Evolutionary conservation across 2,329 filamentous ascomycete genomes (phyloP).

Genomic region (Colletotrichum spaethianum): DNA sequence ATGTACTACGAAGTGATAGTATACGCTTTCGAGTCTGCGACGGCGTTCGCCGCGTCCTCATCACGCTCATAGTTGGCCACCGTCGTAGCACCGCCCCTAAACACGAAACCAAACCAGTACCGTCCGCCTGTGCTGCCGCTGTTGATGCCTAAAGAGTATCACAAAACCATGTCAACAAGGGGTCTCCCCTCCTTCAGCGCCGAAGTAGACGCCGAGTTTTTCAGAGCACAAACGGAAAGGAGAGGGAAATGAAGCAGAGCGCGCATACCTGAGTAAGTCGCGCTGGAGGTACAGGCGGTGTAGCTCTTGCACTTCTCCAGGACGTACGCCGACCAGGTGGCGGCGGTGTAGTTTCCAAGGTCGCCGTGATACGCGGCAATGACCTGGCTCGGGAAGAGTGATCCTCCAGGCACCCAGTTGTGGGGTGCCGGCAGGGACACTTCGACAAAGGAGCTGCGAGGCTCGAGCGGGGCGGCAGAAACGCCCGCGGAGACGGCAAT

Average conservation of each 20-base stretch:
- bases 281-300: not conserved
- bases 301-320: slow-evolving; percentile 5
- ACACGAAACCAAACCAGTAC: slow-evolving; percentile 2
- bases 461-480: not conserved
- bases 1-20: not conserved
- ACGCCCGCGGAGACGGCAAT: not conserved
- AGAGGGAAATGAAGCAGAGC: not conserved
- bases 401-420: not conserved
- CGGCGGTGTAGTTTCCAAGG: not conserved
- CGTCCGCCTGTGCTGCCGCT: slow-evolving; percentile 2
- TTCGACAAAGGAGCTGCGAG: not conserved
- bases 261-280: not conserved
- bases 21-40: not conserved
- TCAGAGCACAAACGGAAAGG: not conserved
- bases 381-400: not conserved
- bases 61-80: not conserved
- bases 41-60: not conserved
- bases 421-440: not conserved
- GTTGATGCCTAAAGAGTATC: not conserved
- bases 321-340: not conserved
- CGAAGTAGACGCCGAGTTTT: too few species aligned
- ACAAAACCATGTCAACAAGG: not conserved
- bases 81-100: not conserved
- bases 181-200: not conserved
- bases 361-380: not conserved